Evolutionary conservation across 2,329 filamentous ascomycete species (phyloP).

Genomic region (Aspergillus sp.): DNA sequence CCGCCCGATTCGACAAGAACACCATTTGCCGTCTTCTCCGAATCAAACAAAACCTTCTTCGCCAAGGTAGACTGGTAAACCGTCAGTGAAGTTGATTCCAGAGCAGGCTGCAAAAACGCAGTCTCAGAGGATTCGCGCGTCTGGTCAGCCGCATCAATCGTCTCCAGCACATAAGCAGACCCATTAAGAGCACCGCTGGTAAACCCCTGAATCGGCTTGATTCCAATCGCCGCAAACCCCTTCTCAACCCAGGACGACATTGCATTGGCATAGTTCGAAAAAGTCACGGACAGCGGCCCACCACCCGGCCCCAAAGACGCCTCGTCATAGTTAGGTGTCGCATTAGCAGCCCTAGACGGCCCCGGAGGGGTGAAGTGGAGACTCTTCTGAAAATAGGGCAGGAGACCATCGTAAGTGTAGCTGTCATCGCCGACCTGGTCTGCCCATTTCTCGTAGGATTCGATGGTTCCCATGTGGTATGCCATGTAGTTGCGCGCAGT

Average conservation of each 20-base stretch:
- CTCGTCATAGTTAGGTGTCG: conserved; percentile 13
- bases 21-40: conserved; percentile 35
- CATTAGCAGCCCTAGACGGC: conserved; percentile 11
- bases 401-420: conserved; percentile 19
- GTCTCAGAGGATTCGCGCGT: conserved; percentile 42
- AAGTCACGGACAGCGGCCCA: conserved; percentile 35
- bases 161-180: conserved; percentile 34
- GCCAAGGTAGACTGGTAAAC: conserved; percentile 38
- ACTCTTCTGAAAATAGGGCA: conserved; percentile 22
- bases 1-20: conserved; percentile 37
- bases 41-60: conserved; percentile 43
- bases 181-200: conserved; percentile 36
- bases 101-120: conserved; percentile 22
- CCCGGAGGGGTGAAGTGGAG: conserved; percentile 21
- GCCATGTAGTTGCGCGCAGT: conserved; percentile 18
- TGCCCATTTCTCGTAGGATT: conserved; percentile 16
- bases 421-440: conserved; percentile 16
- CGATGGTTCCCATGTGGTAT: conserved; percentile 15
- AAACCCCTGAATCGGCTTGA: conserved; percentile 28
- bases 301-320: conserved; percentile 13
- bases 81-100: conserved; percentile 20
- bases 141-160: conserved; percentile 41
- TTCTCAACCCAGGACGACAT: conserved; percentile 28
- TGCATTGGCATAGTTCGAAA: conserved; percentile 28
- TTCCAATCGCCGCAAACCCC: conserved; percentile 32